phyloP scores from a whole-genome alignment of 2,329 filamentous ascomycete genomes.

The Paraphaeosphaeria minitans region DNA sequence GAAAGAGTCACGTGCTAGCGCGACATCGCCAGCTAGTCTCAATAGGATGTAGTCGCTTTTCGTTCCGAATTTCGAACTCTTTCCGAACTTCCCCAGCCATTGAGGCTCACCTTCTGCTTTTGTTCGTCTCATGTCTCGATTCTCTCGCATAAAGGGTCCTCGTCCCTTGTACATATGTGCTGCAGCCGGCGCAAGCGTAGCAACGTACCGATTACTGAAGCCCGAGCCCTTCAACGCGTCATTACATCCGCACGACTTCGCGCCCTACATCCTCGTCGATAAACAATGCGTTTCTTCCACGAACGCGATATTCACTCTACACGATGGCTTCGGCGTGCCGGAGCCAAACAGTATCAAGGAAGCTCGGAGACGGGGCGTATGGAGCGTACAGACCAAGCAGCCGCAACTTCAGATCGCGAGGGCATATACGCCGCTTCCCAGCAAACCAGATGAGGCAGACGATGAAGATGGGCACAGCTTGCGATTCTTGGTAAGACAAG shows the following conservation, averaged over 20 bases:
- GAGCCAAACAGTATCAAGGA: conserved; percentile 41
- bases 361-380: conserved; percentile 68
- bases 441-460: conserved; percentile 46
- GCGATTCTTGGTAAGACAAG: conserved; percentile 77
- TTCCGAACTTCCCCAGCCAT: neutral
- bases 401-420: conserved; percentile 90
- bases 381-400: conserved; percentile 93
- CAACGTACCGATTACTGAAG: conserved; percentile 39
- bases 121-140: conserved; percentile 31
- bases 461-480: conserved; percentile 52
- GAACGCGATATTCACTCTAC: conserved; percentile 71
- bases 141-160: conserved; percentile 32
- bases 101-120: neutral
- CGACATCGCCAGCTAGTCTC: neutral
- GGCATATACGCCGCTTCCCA: conserved; percentile 87
- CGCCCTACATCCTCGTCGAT: conserved; percentile 66
- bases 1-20: neutral
- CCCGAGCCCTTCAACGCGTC: conserved; percentile 34
- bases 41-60: neutral
- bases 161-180: conserved; percentile 39
- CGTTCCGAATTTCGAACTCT: neutral
- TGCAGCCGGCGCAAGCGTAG: conserved; percentile 40
- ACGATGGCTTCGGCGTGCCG: conserved; percentile 42
- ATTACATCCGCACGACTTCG: conserved; percentile 66
- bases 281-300: conserved; percentile 69